Percentiles rank a stretch among this genome's conserved stretches.
Evolutionary conservation across 495 filamentous ascomycete genomes (phyloP).

Genomic region (Penicillium manginii): DNA sequence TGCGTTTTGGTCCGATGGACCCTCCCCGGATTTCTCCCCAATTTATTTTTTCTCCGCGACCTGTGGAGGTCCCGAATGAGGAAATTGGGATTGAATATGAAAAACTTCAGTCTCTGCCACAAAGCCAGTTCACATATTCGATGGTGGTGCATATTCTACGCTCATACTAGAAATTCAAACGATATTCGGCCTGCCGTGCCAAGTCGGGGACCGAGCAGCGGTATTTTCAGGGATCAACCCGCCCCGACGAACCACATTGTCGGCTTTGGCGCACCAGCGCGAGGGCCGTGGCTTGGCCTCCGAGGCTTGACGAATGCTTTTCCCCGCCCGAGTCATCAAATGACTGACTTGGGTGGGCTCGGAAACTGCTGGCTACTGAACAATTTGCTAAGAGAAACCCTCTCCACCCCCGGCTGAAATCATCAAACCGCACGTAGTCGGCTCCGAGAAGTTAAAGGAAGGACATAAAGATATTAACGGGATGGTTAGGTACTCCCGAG

Average conservation of each 20-base stretch:
- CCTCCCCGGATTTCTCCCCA: conserved; percentile 22
- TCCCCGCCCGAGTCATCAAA: background rate
- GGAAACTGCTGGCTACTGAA: background rate
- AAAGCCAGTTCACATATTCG: background rate
- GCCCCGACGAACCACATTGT: conserved; percentile 15
- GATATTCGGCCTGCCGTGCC: conserved; percentile 6
- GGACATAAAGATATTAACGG: background rate
- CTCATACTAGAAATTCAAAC: background rate
- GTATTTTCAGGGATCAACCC: conserved; percentile 17
- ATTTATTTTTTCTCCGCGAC: conserved; percentile 14
- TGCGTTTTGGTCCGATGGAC: conserved; percentile 14
- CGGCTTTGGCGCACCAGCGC: conserved; percentile 12
- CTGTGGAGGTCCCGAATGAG: background rate
- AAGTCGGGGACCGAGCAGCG: conserved; percentile 8
- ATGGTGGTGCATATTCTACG: background rate
- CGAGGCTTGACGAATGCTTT: conserved; percentile 1
- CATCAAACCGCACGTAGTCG: background rate
- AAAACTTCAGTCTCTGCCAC: no score
- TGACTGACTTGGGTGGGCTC: background rate
- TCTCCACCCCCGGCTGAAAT: background rate
- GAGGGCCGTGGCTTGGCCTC: background rate
- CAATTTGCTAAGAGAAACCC: conserved; percentile 12
- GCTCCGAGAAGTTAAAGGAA: background rate
- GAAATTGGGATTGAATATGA: background rate
- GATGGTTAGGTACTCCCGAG: background rate